Evolutionary conservation across 2,329 filamentous ascomycete genomes (phyloP).

Genomic region (Emmonsiellopsis sp.): DNA sequence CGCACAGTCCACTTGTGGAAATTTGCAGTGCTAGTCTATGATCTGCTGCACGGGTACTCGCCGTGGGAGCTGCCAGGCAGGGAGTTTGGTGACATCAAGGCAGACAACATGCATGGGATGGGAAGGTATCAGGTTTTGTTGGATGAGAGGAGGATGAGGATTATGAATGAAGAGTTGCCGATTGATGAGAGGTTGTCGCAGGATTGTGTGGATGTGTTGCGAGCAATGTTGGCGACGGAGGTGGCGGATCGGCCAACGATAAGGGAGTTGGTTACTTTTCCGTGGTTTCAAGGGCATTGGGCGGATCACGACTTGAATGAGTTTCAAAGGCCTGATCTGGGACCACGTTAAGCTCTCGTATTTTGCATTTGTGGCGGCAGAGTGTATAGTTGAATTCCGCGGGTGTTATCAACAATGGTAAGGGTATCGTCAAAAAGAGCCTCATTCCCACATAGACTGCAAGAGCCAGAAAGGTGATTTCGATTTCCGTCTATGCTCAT

Average conservation of each 20-base stretch:
- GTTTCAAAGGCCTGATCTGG: conserved; percentile 1
- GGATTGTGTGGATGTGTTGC: conserved; percentile 22
- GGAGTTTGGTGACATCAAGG: conserved; percentile 1
- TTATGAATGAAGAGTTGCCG: conserved; percentile 18
- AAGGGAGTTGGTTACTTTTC: conserved; percentile 15
- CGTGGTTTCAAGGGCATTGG: conserved; percentile 20
- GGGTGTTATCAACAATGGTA: too few species aligned
- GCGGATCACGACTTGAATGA: conserved; percentile 4
- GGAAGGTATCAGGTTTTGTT: conserved; percentile 1
- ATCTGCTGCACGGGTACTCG: conserved; percentile 23
- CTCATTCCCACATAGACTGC: too few species aligned
- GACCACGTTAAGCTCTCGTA: too few species aligned
- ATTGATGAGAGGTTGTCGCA: conserved; percentile 20
- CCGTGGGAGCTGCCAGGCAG: conserved; percentile 21
- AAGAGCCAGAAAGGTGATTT: too few species aligned
- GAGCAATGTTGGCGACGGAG: conserved; percentile 16
- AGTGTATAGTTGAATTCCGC: too few species aligned
- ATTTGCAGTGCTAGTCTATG: conserved; percentile 18
- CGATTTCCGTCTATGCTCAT: background rate
- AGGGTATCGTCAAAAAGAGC: too few species aligned
- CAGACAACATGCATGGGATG: background rate
- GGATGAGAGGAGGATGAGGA: conserved; percentile 13
- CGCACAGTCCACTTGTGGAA: conserved; percentile 18
- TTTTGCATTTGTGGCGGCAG: too few species aligned
- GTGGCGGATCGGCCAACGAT: conserved; percentile 15